Conservation (phyloP, 495 filamentous ascomycete genomes). For the Penicillium steckii region DNA sequence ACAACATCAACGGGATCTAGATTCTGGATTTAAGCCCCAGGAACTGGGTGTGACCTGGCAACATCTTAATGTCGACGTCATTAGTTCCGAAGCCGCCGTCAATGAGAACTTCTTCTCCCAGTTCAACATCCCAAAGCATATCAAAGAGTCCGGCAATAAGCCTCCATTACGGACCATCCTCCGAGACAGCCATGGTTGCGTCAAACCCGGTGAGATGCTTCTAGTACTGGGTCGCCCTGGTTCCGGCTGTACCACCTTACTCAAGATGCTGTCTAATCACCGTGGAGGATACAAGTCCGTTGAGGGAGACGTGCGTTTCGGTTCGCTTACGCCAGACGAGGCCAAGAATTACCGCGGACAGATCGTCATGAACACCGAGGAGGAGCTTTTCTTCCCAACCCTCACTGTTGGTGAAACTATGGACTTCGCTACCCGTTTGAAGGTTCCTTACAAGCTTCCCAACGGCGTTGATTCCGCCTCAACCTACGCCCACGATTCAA, state of each 20-base stretch:
- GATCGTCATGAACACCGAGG: conserved; percentile 68
- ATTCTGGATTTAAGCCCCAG: conserved; percentile 43
- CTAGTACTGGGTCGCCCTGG: conserved; percentile 47
- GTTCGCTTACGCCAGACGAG: conserved; percentile 53
- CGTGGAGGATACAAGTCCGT: conserved; percentile 55
- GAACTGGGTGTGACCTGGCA: conserved; percentile 58
- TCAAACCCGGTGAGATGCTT: conserved; percentile 55
- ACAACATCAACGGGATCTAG: conserved; percentile 44
- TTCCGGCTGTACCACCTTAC: conserved; percentile 43
- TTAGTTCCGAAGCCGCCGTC: conserved; percentile 43
- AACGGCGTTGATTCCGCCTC: conserved; percentile 41
- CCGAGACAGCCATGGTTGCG: conserved; percentile 42
- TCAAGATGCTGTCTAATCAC: conserved; percentile 67
- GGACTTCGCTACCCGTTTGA: conserved; percentile 57
- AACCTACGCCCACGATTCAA: conserved; percentile 48
- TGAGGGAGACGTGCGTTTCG: conserved; percentile 58
- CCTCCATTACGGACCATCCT: conserved; percentile 38
- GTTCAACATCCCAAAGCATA: conserved; percentile 51
- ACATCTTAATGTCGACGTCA: conserved; percentile 43
- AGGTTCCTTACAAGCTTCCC: conserved; percentile 35
- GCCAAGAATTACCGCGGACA: conserved; percentile 64
- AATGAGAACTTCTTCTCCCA: conserved; percentile 54
- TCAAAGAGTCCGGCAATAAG: conserved; percentile 38
- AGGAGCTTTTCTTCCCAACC: conserved; percentile 69
- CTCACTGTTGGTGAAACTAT: conserved; percentile 72